phyloP scores from a whole-genome alignment of 1,284 basidiomycete species.

The Fistulina hepatica region DNA sequence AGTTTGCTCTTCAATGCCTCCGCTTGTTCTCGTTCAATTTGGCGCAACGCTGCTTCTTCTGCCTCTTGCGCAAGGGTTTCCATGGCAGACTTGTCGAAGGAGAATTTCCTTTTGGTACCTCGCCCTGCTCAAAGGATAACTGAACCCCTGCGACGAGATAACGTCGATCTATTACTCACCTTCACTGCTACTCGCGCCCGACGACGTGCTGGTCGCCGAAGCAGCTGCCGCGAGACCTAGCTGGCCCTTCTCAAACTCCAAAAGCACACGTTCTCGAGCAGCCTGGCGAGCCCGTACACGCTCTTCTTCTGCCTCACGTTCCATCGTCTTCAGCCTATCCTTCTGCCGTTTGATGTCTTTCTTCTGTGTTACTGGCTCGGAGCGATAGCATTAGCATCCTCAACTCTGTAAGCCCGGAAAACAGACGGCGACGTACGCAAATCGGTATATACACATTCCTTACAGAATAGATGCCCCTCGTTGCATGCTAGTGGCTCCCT shows the following conservation, averaged over 20 bases:
- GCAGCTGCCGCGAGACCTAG: slow-evolving; percentile 45
- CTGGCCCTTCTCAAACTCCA: slow-evolving; percentile 80
- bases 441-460: slow-evolving; percentile 75
- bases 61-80: slow-evolving; percentile 67
- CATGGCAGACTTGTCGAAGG: slow-evolving; percentile 60
- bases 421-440: slow-evolving; percentile 41
- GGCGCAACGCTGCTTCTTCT: slow-evolving; percentile 70
- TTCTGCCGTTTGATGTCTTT: slow-evolving; percentile 83
- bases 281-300: slow-evolving; percentile 50
- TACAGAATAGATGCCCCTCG: slow-evolving; percentile 85
- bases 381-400: background rate
- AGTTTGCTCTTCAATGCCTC: slow-evolving; percentile 78
- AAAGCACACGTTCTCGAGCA: slow-evolving; percentile 75
- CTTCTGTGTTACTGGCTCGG: slow-evolving; percentile 65
- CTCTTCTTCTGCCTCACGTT: slow-evolving; percentile 68
- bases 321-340: slow-evolving; percentile 59
- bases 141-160: background rate
- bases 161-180: slow-evolving; percentile 20
- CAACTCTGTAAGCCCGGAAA: background rate
- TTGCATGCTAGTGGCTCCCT: slow-evolving; percentile 72
- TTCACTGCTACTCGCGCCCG: slow-evolving; percentile 24
- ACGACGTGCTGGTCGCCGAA: slow-evolving; percentile 22
- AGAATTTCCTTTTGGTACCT: slow-evolving; percentile 65
- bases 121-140: slow-evolving; percentile 32
- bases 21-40: slow-evolving; percentile 78